Evolutionary conservation across 1,284 basidiomycete genomes (phyloP), one percentile per base, ranked within the genome.

Genomic region (Leccinum fallax): DNA sequence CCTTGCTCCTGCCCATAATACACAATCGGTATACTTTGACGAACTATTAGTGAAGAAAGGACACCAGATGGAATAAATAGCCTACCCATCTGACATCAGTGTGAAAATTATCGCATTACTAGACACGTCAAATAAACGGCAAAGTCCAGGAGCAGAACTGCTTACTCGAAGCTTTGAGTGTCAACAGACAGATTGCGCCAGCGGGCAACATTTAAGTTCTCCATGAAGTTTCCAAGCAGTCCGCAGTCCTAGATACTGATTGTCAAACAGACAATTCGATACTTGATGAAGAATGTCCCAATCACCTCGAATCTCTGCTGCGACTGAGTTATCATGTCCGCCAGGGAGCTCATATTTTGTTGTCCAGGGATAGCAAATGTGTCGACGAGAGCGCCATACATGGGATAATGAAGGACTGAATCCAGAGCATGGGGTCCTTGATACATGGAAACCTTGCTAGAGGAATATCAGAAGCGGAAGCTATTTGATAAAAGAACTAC

Each of bases 1-100:
- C 81, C 78, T 69, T 91, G 90, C 67, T 92, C 90, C 74, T 90
- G 88, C 19, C 92, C 92, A 67, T 92, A 91, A 73, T 93, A 93
- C n/a, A 92, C 80, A 59, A 92, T 85, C 0, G 92, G 91, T 63
- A 93, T 86, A 48, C 84, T 83, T 59, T 73, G 65, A 54, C 26
- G 6, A 26, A 76, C 56, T 69, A 75, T 63, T 73, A 64, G 62
- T 71, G 68, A 9, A 64, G 67, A 69, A 46, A 9, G 5, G 28
- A 46, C 5, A 28, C 5, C 62, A 66, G 8, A 61, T 52, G 19
- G 4, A n/a, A n/a, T 43, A 19, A 74, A 52, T 19, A 11, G 60
- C 75, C 69, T 62, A 66, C 71, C 87, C 87, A 63, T 86, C 87
- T 62, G 83, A 83, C 77, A 91, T 82, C 73, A 89, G 89, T 60